phyloP scores from a whole-genome alignment of 371 early-diverging fungal genomes.

The Sporodiniella umbellata region DNA sequence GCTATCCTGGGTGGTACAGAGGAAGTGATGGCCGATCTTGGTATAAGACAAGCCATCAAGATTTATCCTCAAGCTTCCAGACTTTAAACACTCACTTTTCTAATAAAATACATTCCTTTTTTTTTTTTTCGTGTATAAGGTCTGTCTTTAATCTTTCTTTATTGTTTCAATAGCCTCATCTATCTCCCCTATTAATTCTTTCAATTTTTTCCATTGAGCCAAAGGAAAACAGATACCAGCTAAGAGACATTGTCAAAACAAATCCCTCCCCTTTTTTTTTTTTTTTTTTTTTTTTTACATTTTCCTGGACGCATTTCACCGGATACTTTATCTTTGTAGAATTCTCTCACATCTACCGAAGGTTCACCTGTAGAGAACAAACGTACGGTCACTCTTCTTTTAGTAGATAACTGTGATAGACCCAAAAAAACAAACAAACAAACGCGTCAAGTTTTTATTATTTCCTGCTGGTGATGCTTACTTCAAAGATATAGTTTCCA shows the following conservation, averaged over 20 bases:
- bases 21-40: slow-evolving; percentile 70
- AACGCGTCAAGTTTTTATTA: background rate
- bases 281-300: slow-evolving; percentile 5
- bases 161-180: slow-evolving; percentile 13
- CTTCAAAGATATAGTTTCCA: background rate
- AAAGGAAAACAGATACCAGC: slow-evolving; percentile 24
- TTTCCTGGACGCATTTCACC: slow-evolving; percentile 21
- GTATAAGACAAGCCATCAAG: slow-evolving; percentile 74
- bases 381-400: slow-evolving; percentile 21
- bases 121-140: background rate
- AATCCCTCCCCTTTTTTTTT: no score
- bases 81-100: no score
- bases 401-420: slow-evolving; percentile 25
- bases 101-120: background rate
- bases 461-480: no score
- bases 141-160: background rate
- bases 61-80: background rate
- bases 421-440: background rate
- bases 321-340: slow-evolving; percentile 12
- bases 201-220: slow-evolving; percentile 23
- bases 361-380: slow-evolving; percentile 15
- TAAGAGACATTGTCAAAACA: no score
- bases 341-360: slow-evolving; percentile 26
- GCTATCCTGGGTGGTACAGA: slow-evolving; percentile 89
- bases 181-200: slow-evolving; percentile 17